Evolutionary conservation across 2,329 filamentous ascomycete species (phyloP).

Genomic region (Camillea tinctor): DNA sequence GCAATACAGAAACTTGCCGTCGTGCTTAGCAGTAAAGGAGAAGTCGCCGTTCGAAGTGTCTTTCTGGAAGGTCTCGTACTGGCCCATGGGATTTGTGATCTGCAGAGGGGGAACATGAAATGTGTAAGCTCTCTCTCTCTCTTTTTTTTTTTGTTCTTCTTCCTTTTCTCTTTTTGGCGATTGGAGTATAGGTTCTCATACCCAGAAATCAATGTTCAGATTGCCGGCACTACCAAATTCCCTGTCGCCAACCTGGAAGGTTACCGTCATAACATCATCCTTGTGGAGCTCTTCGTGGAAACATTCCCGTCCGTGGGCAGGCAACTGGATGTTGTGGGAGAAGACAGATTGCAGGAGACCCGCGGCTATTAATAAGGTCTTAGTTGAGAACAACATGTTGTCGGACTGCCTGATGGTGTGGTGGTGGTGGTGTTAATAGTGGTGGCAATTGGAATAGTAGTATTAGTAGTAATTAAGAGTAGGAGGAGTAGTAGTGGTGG

Average conservation of each 20-base stretch:
- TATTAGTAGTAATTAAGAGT: neutral
- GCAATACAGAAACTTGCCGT: constrained; percentile 94
- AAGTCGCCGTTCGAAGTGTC: constrained; percentile 87
- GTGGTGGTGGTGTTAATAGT: constrained; percentile 1
- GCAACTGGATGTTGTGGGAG: constrained; percentile 95
- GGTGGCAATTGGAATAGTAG: constrained; percentile 10
- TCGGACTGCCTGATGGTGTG: constrained; percentile 11
- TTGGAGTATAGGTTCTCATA: constrained; percentile 47
- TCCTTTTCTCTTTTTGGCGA: neutral
- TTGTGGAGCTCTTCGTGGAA: constrained; percentile 92
- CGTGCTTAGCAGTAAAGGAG: constrained; percentile 79
- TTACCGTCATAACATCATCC: constrained; percentile 98
- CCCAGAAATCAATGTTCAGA: constrained; percentile 97
- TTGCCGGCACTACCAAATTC: constrained; percentile 95
- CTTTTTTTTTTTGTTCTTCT: no score
- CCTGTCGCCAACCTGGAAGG: constrained; percentile 94
- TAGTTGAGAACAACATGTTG: constrained; percentile 44
- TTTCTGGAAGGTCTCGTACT: constrained; percentile 78
- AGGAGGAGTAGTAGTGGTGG: no score
- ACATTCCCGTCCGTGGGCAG: constrained; percentile 91
- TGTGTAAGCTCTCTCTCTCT: no score
- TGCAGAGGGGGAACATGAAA: constrained; percentile 31
- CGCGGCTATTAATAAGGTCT: constrained; percentile 53
- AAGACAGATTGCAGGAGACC: constrained; percentile 47
- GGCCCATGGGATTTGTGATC: constrained; percentile 76